Percentiles rank a stretch among this genome's conserved stretches.
These are phyloP conservation scores for Citrus trifoliata DNA, from an alignment of 345 rosid genomes.

Conservation along the genomic window DNA sequence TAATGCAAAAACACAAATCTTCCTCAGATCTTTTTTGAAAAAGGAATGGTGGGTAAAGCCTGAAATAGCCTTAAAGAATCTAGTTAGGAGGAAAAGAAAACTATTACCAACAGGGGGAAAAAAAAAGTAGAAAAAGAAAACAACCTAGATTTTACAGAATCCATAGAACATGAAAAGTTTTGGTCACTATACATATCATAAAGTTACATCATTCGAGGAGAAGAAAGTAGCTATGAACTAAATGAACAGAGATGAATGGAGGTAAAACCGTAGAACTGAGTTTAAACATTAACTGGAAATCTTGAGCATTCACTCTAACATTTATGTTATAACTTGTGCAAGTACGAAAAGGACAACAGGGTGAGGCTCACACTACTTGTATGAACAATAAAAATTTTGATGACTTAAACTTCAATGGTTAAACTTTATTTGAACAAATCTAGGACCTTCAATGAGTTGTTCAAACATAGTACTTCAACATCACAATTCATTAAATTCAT, in stretches of 20 bases:
- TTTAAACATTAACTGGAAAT: background rate
- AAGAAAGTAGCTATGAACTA: background rate
- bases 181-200: constrained; percentile 5
- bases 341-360: background rate
- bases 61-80: constrained; percentile 17
- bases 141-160: constrained; percentile 1
- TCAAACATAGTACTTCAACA: background rate
- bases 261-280: background rate
- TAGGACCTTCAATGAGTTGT: background rate
- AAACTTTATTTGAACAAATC: constrained; percentile 5
- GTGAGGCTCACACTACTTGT: background rate
- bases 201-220: constrained; percentile 10
- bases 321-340: constrained; percentile 4
- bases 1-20: background rate
- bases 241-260: background rate
- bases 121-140: background rate
- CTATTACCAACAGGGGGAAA: background rate
- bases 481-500: background rate
- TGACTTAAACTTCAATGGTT: background rate
- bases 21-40: constrained; percentile 5
- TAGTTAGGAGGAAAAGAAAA: background rate
- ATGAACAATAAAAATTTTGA: background rate
- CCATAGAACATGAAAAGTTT: constrained; percentile 10
- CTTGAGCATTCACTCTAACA: background rate
- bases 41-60: constrained; percentile 4